Evolutionary conservation across 805 yeast genomes (phyloP).

Genomic region (Saturnispora besseyi): DNA sequence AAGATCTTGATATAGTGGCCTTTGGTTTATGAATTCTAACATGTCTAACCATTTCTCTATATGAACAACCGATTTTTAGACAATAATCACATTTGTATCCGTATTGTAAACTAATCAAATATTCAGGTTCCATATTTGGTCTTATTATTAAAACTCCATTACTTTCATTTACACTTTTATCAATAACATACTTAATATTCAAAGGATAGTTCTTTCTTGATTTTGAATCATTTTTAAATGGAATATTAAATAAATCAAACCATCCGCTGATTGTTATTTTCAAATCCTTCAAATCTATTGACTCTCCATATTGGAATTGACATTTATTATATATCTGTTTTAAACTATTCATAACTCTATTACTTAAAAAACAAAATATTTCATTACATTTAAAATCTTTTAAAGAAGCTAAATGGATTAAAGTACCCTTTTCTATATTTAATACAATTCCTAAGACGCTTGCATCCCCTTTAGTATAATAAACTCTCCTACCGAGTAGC

Average conservation of each 20-base stretch:
- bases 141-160: background rate
- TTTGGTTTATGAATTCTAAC: background rate
- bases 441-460: conserved; percentile 9
- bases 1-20: background rate
- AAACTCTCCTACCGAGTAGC: conserved; percentile 5
- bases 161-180: background rate
- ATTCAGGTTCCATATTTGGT: conserved; percentile 9
- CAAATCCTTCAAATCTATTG: background rate
- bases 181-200: background rate
- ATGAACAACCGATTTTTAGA: conserved; percentile 1
- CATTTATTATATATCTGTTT: conserved; percentile 3
- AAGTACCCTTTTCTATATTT: conserved; percentile 10
- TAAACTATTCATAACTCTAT: background rate
- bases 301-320: background rate
- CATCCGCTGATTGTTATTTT: conserved; percentile 3
- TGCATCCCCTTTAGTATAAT: conserved; percentile 1
- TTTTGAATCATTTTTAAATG: background rate
- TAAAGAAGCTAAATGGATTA: conserved; percentile 9
- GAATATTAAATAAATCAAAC: conserved; percentile 5
- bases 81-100: conserved; percentile 11
- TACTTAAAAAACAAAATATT: conserved; percentile 2
- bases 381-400: background rate
- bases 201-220: conserved; percentile 3
- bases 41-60: background rate
- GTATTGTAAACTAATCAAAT: conserved; percentile 1